Evolutionary conservation across 768 basidiomycete genomes (phyloP).

Genomic region (Tulasnella sp.): DNA sequence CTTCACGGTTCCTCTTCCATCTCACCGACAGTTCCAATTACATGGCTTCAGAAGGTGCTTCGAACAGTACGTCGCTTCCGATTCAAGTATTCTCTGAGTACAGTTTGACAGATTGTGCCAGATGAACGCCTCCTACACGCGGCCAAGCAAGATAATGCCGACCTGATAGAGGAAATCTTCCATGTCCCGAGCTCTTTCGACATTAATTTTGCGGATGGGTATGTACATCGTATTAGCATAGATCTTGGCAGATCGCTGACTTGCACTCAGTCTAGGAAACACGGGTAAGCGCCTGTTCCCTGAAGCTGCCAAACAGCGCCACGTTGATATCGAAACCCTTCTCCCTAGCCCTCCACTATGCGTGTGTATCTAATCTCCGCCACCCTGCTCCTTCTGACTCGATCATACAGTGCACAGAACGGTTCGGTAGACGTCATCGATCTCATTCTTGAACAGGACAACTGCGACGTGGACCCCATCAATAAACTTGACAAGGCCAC

Average conservation of each 20-base stretch:
- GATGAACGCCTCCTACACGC: constrained; percentile 64
- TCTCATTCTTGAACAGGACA: constrained; percentile 56
- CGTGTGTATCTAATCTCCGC: not conserved
- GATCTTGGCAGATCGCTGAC: not conserved
- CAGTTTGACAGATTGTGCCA: constrained; percentile 23
- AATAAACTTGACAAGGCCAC: constrained; percentile 60
- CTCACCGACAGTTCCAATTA: too few species aligned
- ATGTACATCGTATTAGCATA: constrained; percentile 26
- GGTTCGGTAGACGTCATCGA: constrained; percentile 56
- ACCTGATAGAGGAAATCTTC: constrained; percentile 49
- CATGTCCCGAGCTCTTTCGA: constrained; percentile 38
- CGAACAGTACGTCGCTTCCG: constrained; percentile 11
- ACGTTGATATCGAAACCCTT: too few species aligned
- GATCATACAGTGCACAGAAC: constrained; percentile 31
- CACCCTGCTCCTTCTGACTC: constrained; percentile 21
- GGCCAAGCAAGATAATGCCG: constrained; percentile 61
- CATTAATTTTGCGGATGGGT: constrained; percentile 73
- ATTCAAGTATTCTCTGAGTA: not conserved
- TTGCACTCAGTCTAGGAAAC: constrained; percentile 37
- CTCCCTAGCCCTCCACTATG: not conserved
- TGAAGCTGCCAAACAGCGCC: too few species aligned
- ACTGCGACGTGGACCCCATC: constrained; percentile 68
- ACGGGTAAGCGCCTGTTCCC: constrained; percentile 42
- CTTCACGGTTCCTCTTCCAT: not conserved
- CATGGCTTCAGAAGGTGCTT: constrained; percentile 17